A percentile compares a stretch with the other conserved stretches of the same genome.
Evolutionary conservation across 306 rosid species (phyloP).

Genomic region (Prunus padus): DNA sequence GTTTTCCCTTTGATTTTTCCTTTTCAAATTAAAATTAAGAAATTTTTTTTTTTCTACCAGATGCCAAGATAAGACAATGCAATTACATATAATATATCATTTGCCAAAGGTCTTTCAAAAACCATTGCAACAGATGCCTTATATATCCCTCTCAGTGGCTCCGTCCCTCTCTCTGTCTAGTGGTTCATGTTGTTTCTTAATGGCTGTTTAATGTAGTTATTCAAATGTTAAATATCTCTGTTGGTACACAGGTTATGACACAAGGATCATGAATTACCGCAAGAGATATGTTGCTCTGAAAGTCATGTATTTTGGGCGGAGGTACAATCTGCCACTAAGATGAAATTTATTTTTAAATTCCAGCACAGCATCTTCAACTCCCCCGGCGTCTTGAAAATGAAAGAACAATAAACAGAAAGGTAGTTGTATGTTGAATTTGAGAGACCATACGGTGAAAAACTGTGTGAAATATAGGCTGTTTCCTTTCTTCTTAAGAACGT

Average conservation of each 20-base stretch:
- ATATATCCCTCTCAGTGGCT: neutral
- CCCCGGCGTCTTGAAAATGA: too few relatives aligned
- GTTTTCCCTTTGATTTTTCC: slow-evolving; percentile 27
- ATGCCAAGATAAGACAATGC: neutral
- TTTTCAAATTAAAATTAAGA: neutral
- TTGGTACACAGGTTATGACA: slow-evolving; percentile 47
- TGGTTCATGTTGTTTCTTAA: neutral
- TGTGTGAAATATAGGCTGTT: neutral
- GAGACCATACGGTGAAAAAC: too few relatives aligned
- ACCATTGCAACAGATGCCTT: neutral
- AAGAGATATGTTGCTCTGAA: slow-evolving; percentile 88
- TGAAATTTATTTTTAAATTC: neutral
- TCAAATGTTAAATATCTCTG: neutral
- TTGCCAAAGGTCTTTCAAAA: neutral
- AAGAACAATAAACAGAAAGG: too few relatives aligned
- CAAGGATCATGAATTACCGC: slow-evolving; percentile 43
- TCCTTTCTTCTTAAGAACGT: neutral
- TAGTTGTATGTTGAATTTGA: too few relatives aligned
- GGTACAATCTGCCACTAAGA: slow-evolving; percentile 43
- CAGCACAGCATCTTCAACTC: neutral
- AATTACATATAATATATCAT: neutral
- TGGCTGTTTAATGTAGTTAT: neutral
- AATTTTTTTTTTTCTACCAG: neutral
- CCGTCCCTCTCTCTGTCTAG: neutral
- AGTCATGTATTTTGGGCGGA: slow-evolving; percentile 83